A percentile compares a stretch with the other conserved stretches of the same genome.
Evolutionary conservation across 768 basidiomycete genomes (phyloP).

Genomic region (Gloeophyllum trabeum): DNA sequence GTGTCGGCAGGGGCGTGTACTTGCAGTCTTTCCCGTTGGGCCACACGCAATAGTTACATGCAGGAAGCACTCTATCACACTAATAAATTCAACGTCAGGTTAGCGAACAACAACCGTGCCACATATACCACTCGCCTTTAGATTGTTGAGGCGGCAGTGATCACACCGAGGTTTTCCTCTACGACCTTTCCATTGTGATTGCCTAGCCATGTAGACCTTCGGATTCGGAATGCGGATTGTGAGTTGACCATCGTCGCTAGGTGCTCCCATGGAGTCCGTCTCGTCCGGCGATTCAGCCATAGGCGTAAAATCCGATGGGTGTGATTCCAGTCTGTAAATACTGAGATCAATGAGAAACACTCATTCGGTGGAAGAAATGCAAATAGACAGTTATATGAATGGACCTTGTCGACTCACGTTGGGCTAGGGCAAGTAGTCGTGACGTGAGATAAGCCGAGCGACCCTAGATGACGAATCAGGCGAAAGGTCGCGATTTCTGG

Average conservation of each 20-base stretch:
- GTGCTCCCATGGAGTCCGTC: not conserved
- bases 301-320: not conserved
- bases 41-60: constrained; percentile 65
- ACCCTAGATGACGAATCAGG: no score
- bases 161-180: constrained; percentile 69
- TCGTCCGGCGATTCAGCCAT: not conserved
- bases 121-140: constrained; percentile 63
- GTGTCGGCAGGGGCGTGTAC: constrained; percentile 66
- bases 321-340: not conserved
- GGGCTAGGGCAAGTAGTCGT: not conserved
- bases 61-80: constrained; percentile 64
- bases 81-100: constrained; percentile 20
- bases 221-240: constrained; percentile 60
- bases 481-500: not conserved
- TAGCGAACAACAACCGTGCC: no score
- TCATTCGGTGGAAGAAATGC: not conserved
- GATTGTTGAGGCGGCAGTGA: constrained; percentile 59
- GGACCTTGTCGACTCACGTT: not conserved
- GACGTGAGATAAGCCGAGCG: not conserved
- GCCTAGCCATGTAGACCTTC: constrained; percentile 54
- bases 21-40: constrained; percentile 51
- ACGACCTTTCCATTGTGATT: constrained; percentile 66
- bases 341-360: not conserved
- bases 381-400: no score
- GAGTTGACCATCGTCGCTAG: constrained; percentile 18